phyloP scores from a whole-genome alignment of 768 basidiomycete species.

The Suillus fuscotomentosus region DNA sequence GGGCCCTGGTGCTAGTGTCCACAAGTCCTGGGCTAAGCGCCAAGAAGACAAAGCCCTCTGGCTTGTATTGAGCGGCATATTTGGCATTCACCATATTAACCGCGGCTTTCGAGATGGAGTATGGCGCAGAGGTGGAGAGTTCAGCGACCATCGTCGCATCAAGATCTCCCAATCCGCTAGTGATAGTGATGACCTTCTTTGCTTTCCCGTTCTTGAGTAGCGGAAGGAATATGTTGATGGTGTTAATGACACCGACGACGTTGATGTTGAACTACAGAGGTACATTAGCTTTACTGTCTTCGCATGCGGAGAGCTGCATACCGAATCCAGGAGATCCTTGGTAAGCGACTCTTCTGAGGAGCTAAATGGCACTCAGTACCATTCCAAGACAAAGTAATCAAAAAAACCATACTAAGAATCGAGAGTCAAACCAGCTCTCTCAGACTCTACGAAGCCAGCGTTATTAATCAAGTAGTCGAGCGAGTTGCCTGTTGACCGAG shows the following conservation, averaged over 20 bases:
- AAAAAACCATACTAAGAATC: conserved; percentile 19
- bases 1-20: conserved; percentile 10
- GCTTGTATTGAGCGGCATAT: conserved; percentile 30
- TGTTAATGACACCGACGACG: conserved; percentile 33
- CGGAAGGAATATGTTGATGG: conserved; percentile 39
- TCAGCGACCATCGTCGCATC: conserved; percentile 21
- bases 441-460: conserved; percentile 22
- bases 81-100: conserved; percentile 36
- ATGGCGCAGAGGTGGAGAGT: conserved; percentile 16
- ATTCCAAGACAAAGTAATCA: neutral
- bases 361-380: conserved; percentile 6
- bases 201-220: conserved; percentile 29
- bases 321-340: conserved; percentile 19
- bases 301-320: conserved; percentile 4
- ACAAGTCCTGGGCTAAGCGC: conserved; percentile 38
- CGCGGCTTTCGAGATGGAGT: conserved; percentile 38
- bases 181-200: conserved; percentile 34
- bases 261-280: conserved; percentile 30
- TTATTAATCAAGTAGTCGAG: conserved; percentile 41
- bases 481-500: conserved; percentile 29
- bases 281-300: neutral
- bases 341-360: conserved; percentile 19
- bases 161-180: conserved; percentile 28
- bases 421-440: conserved; percentile 2
- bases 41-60: conserved; percentile 36